These are phyloP conservation scores for Solanum tacnaense DNA, from an alignment of 257 asterid species.

Conservation along the genomic window DNA sequence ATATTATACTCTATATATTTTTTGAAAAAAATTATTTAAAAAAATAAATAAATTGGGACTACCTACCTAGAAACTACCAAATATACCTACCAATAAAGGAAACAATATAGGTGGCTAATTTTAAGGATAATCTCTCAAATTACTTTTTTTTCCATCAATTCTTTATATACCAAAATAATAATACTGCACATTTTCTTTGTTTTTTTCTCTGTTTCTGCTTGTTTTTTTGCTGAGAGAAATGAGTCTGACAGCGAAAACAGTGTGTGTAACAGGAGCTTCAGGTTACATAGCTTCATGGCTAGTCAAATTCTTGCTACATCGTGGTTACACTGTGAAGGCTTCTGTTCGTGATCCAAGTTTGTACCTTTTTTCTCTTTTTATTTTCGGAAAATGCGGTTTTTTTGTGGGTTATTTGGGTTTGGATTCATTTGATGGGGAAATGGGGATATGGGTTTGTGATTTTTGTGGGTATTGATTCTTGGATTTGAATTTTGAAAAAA, in stretches of 20 bases:
- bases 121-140: neutral
- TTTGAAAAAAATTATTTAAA: too few relatives aligned
- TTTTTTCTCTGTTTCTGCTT: neutral
- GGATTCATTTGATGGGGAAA: neutral
- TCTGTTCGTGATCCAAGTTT: slow-evolving; percentile 38
- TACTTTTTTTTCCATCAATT: neutral
- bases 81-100: neutral
- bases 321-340: slow-evolving; percentile 59
- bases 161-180: neutral
- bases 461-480: neutral
- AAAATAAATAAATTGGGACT: neutral
- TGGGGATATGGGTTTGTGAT: neutral
- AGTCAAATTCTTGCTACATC: slow-evolving; percentile 48
- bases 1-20: neutral
- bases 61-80: neutral
- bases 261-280: slow-evolving; percentile 62
- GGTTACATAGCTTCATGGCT: slow-evolving; percentile 70
- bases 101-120: neutral
- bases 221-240: neutral
- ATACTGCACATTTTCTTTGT: neutral
- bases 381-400: neutral
- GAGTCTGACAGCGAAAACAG: slow-evolving; percentile 22
- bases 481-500: neutral
- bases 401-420: neutral
- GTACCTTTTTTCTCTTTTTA: neutral